Conservation (phyloP, 1,284 basidiomycete species). For the Ganoderma multipileum region DNA sequence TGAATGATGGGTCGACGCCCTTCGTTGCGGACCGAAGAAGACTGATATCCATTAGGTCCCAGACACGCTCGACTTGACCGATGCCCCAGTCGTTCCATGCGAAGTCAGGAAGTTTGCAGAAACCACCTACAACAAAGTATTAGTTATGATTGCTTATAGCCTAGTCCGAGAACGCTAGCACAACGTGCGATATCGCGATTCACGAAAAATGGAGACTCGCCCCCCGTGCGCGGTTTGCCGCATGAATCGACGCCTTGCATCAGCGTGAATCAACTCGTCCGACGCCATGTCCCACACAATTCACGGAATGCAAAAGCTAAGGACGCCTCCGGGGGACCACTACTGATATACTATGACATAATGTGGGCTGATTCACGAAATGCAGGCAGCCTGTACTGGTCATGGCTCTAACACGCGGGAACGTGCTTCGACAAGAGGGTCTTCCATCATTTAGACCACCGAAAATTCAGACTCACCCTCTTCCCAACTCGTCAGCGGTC, state of each 20-base stretch:
- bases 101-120: conserved; percentile 88
- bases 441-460: background rate
- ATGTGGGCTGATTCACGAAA: too few species aligned
- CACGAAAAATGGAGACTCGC: background rate
- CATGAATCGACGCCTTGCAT: too few species aligned
- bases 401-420: background rate
- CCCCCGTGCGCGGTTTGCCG: too few species aligned
- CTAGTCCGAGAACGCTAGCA: too few species aligned
- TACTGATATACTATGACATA: too few species aligned
- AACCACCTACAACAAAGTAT: conserved; percentile 61
- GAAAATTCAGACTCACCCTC: conserved; percentile 69
- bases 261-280: too few species aligned
- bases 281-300: too few species aligned
- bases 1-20: conserved; percentile 85
- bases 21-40: conserved; percentile 82
- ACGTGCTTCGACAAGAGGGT: background rate
- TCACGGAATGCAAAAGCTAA: too few species aligned
- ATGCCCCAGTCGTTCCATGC: conserved; percentile 95
- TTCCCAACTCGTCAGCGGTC: conserved; percentile 93
- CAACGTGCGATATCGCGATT: background rate
- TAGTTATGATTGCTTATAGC: background rate
- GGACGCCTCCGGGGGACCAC: too few species aligned
- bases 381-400: background rate
- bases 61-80: conserved; percentile 91
- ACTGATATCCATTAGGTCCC: conserved; percentile 94